Evolutionary conservation across 1,139 yeast genomes (phyloP), one percentile per base, ranked within the genome.

Genomic region (Petasospora rhodanensis): DNA sequence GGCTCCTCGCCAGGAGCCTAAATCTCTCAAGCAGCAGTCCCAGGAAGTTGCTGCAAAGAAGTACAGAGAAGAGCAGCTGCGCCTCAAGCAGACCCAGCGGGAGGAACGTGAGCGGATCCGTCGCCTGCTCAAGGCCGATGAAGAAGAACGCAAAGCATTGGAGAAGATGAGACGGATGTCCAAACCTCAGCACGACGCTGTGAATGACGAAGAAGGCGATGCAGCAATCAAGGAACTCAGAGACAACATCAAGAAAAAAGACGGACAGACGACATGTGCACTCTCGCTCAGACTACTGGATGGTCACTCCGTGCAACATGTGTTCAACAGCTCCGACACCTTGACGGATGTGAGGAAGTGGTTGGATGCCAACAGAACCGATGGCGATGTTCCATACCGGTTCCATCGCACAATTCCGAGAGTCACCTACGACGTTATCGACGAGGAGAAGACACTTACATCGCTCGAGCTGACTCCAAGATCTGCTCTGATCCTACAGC

Each of bases 401-500:
- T 70, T 73, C 46, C 67, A 65, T 40, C 62, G 71, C 44, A 62
- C 63, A 19, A 57, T 68, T 21, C 73, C 73, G n/a, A 58, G 68
- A 20, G 45, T 51, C 12, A 58, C 66, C 1, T 71, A 67, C 42
- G 59, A 68, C 3, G 73, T 68, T 11, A 62, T 67, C 7, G 80
- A 79, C 34, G 87, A 80, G 49, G 62, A 66, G 35, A 52, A 52
- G 31, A 55, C 72, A 4, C 60, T 82, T 27, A 51, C 47, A 16
- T 66, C 62, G 5, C 60, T 82, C 31, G 73, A 68, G 7, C 60
- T 82, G 36, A 59, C 68, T 11, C 91, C 93, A 2, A 63, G 89
- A 33, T 76, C 86, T 11, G 83, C 79, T 0, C 56, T 82, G 29
- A 73, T 79, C 23, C 61, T 82, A 41, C 77, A 78, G 47, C 84